Conservation (phyloP, 2,329 filamentous ascomycete species). For the Verticillium zaregamsianum region DNA sequence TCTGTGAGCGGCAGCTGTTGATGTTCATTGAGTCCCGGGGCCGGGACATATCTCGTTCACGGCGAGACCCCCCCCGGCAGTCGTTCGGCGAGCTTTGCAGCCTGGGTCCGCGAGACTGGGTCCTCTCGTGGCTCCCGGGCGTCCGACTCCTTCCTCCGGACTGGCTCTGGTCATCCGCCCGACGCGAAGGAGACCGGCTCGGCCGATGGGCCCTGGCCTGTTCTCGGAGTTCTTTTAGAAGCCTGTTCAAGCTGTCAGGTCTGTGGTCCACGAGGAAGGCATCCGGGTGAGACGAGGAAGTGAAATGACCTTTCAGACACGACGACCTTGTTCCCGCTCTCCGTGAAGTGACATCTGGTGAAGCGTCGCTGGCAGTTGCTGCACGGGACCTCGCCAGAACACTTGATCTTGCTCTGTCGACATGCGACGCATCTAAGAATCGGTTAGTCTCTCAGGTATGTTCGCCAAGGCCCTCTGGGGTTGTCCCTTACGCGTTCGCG, state of each 20-base stretch:
- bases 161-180: neutral
- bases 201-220: slow-evolving; percentile 5
- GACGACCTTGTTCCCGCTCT: slow-evolving; percentile 6
- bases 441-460: neutral
- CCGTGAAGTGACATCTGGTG: slow-evolving; percentile 25
- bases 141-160: neutral
- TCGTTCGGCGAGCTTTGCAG: neutral
- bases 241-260: neutral
- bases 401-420: slow-evolving; percentile 29
- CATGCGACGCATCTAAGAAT: slow-evolving; percentile 14
- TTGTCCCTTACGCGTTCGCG: neutral
- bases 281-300: neutral
- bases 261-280: neutral
- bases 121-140: neutral
- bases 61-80: neutral
- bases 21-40: neutral
- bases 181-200: neutral
- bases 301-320: slow-evolving; percentile 10
- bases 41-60: neutral
- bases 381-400: slow-evolving; percentile 25
- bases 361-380: slow-evolving; percentile 27
- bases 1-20: neutral
- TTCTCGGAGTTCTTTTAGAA: slow-evolving; percentile 7
- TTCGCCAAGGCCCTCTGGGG: neutral
- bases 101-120: neutral